Percentiles rank a stretch among this genome's conserved stretches.
These are phyloP conservation scores for Salvia miltiorrhiza DNA, from an alignment of 257 asterid species.

Conservation along the genomic window DNA sequence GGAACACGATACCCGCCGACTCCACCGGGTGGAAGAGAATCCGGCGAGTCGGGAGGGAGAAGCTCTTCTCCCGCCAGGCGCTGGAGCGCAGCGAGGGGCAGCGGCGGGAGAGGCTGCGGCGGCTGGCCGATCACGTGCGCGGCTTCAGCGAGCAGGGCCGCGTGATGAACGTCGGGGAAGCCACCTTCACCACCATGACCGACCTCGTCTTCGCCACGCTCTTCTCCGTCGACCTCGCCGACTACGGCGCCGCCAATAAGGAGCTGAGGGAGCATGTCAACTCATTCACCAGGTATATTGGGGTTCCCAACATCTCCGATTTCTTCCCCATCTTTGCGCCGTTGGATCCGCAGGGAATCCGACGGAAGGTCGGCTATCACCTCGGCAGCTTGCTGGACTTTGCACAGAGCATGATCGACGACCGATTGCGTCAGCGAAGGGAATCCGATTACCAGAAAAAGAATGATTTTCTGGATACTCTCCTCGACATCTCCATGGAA, in stretches of 20 bases:
- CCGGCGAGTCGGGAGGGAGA: not conserved
- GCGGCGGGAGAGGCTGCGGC: not conserved
- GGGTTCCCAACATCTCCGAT: not conserved
- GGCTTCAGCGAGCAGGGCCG: not conserved
- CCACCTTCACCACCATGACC: conserved; percentile 8
- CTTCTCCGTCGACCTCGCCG: not conserved
- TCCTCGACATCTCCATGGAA: not conserved
- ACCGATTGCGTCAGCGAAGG: not conserved
- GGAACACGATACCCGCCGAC: not conserved
- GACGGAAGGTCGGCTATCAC: not conserved
- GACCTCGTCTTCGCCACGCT: not conserved
- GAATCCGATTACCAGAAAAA: not conserved
- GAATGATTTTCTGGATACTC: not conserved
- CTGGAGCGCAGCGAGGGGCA: not conserved
- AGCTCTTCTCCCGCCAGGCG: not conserved
- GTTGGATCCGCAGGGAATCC: not conserved
- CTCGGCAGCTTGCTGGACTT: not conserved
- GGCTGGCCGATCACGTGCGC: not conserved
- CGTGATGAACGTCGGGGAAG: not conserved
- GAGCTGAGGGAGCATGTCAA: not conserved
- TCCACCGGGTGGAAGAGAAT: not conserved
- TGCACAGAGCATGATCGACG: not conserved
- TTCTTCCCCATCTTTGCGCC: not conserved
- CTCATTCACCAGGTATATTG: not conserved
- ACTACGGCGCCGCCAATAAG: not conserved